Evolutionary conservation across 805 yeast species (phyloP), one percentile per base, ranked within the genome.

Genomic region (Schwanniomyces vanrijiae): DNA sequence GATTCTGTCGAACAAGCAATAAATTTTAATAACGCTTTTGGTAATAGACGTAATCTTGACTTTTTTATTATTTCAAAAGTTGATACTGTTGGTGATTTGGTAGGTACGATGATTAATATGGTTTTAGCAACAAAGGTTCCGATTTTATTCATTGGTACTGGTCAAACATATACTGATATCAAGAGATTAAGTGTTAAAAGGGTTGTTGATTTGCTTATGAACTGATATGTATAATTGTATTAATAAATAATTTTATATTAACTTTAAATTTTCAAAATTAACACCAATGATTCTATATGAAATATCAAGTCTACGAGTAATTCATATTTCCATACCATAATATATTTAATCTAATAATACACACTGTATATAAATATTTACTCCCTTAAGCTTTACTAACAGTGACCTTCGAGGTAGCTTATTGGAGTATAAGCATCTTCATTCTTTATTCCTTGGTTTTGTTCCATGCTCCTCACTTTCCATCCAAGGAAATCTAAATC

Each of bases 71-170:
- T 92, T 33, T 87, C 96, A 42, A 92, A 92, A 65, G 94, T 97
- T 58, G 99, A 92, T 64, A 94, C 99, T 0, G 99, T 92, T 24
- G 99, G 98, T 25, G 96, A 90, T 59, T 77, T 92, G 81, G 84
- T 92, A 38, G 99, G 99, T 20, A 84, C 96, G 1, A 88, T 92
- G 89, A 97, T 92, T 21, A 94, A 94, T 65, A 89, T 92, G 96
- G 97, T 95, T 1, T 88, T 88, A 74, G 91, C 97, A 4, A 94
- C 98, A 0, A 89, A 91, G 26, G 94, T 92, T 19, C 99, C 99
- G 0, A 94, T 92, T 31, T 74, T 92, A 54, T 94, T 94, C 66
- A 94, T 92, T 44, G 99, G 99, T 29, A 90, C 91, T 2, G 99
- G 99, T 10, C 99, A 92, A 71, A 92, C 96, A 2, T 92, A 92